Evolutionary conservation across 352 stramenopile species (phyloP).

Genomic region (Albugo laibachii): DNA sequence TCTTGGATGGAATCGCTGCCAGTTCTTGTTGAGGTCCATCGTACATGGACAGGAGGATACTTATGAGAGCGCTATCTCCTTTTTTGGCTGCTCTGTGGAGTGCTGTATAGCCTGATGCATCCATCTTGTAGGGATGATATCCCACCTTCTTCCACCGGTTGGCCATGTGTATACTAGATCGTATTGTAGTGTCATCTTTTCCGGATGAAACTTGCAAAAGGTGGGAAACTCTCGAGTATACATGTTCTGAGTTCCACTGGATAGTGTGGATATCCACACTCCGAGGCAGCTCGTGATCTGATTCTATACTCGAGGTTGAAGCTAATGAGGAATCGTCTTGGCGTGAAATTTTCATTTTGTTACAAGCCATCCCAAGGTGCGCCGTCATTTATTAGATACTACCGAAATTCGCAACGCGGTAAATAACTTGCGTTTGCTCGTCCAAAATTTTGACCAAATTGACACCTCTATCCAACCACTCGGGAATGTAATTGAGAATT

Average conservation of each 20-base stretch:
- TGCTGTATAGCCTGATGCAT: conserved; percentile 58
- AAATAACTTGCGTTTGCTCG: background rate
- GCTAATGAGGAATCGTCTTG: conserved; percentile 39
- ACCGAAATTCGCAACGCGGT: no score
- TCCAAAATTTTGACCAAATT: background rate
- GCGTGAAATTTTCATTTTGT: no score
- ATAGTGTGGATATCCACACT: conserved; percentile 36
- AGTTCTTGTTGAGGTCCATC: conserved; percentile 49
- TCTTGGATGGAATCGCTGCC: conserved; percentile 33
- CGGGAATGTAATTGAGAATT: background rate
- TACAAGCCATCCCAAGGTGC: no score
- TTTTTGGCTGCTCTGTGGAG: conserved; percentile 56
- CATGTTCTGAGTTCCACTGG: conserved; percentile 38
- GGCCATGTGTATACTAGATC: conserved; percentile 52
- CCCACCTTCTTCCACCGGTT: conserved; percentile 72
- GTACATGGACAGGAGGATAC: conserved; percentile 62
- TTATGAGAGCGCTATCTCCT: conserved; percentile 38
- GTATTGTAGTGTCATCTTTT: conserved; percentile 28
- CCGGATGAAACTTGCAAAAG: conserved; percentile 54
- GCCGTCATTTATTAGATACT: no score
- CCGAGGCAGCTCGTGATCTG: conserved; percentile 64
- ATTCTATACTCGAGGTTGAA: conserved; percentile 70
- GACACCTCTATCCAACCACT: background rate
- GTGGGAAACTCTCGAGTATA: conserved; percentile 30
- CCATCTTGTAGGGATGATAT: conserved; percentile 67